Conservation (phyloP, 352 stramenopile species). For the Phytophthora melonis region DNA sequence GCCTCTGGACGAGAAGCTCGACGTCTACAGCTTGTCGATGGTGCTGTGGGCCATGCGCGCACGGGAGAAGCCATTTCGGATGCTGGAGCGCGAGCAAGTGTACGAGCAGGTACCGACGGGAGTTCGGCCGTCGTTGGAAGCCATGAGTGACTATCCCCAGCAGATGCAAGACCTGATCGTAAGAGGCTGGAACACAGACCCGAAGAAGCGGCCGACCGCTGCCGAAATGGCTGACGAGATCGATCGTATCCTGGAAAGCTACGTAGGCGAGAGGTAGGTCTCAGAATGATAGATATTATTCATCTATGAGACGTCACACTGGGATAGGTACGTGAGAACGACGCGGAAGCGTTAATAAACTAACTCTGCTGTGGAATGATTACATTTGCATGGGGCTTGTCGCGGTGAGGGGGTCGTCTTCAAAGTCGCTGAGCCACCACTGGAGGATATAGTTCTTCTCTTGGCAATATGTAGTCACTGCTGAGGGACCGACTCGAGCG, state of each 20-base stretch:
- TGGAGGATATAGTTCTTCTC: constrained; percentile 26
- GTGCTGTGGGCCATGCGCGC: constrained; percentile 72
- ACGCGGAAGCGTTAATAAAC: constrained; percentile 19
- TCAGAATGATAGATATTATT: not conserved
- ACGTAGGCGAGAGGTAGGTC: constrained; percentile 31
- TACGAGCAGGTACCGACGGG: constrained; percentile 64
- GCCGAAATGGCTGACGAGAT: constrained; percentile 61
- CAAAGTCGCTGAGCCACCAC: constrained; percentile 32
- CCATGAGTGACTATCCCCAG: constrained; percentile 67
- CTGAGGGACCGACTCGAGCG: constrained; percentile 52
- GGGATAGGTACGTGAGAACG: no score
- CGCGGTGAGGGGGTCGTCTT: constrained; percentile 18
- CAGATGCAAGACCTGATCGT: constrained; percentile 76
- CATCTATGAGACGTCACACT: not conserved
- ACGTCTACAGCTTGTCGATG: constrained; percentile 77
- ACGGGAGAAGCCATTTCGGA: constrained; percentile 55
- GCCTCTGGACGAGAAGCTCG: constrained; percentile 64
- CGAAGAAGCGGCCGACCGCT: constrained; percentile 57
- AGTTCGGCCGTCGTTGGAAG: constrained; percentile 48
- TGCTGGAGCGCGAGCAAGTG: constrained; percentile 57
- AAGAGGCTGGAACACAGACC: constrained; percentile 60
- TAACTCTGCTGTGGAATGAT: constrained; percentile 9
- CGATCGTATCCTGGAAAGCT: constrained; percentile 55
- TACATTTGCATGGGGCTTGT: not conserved
- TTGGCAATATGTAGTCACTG: constrained; percentile 40